A percentile compares a stretch with the other conserved stretches of the same genome.
phyloP scores from a whole-genome alignment of 257 asterid species.

The Verbena officinalis region DNA sequence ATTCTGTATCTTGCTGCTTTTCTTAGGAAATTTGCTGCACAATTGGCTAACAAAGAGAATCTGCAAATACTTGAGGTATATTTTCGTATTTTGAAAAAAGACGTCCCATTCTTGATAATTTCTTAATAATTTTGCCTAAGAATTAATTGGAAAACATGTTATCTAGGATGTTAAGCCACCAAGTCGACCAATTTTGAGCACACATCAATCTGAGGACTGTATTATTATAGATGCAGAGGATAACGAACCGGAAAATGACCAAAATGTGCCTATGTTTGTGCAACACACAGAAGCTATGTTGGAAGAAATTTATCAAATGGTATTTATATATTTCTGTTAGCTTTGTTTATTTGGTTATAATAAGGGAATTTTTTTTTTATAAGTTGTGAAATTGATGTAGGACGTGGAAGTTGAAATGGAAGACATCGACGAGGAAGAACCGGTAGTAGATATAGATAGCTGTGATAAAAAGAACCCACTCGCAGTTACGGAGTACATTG shows the following conservation, averaged over 20 bases:
- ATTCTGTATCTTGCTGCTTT: too few species aligned
- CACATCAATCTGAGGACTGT: constrained; percentile 40
- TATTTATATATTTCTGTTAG: constrained; percentile 26
- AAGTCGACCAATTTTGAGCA: constrained; percentile 28
- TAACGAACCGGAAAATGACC: constrained; percentile 28
- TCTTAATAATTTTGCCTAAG: background rate
- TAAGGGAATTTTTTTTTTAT: too few species aligned
- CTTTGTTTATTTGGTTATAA: background rate
- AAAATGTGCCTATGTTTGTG: constrained; percentile 67
- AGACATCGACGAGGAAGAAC: constrained; percentile 79
- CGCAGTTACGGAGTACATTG: constrained; percentile 76
- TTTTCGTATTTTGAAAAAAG: background rate
- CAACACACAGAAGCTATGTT: constrained; percentile 81
- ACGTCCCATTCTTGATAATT: too few species aligned
- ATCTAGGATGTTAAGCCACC: constrained; percentile 41
- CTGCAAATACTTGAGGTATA: constrained; percentile 41
- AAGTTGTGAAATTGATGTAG: constrained; percentile 30
- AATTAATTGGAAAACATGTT: constrained; percentile 8
- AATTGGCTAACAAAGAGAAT: constrained; percentile 46
- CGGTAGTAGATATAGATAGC: constrained; percentile 67
- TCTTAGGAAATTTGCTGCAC: constrained; percentile 53
- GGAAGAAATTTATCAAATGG: constrained; percentile 86
- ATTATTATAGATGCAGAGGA: constrained; percentile 51
- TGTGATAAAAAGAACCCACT: constrained; percentile 70
- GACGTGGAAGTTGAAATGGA: constrained; percentile 97